A percentile compares a stretch with the other conserved stretches of the same genome.
These are phyloP conservation scores for Penicillium cinerascens DNA, from an alignment of 495 filamentous ascomycete species.

Conservation along the genomic window DNA sequence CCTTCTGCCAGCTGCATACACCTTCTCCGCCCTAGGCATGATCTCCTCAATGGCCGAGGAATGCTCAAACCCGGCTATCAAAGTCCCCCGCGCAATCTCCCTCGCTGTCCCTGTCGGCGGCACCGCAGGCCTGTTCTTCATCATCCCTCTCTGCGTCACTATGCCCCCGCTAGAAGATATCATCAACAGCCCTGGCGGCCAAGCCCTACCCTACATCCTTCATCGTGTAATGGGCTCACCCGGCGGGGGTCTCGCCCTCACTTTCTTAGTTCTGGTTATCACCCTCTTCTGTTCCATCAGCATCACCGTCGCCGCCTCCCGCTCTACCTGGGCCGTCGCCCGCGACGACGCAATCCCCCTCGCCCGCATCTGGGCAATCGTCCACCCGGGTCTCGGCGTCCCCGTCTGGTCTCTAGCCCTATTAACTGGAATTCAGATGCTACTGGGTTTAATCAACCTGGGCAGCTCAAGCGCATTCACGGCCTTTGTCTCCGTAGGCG, in stretches of 20 bases:
- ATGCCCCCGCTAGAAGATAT: constrained; percentile 44
- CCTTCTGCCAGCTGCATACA: constrained; percentile 49
- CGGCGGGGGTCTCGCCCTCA: constrained; percentile 45
- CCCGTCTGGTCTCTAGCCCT: constrained; percentile 38
- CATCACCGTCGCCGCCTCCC: constrained; percentile 57
- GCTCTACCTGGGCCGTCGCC: constrained; percentile 58
- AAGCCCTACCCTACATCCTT: constrained; percentile 49
- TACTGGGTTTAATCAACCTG: constrained; percentile 62
- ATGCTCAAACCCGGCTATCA: constrained; percentile 39
- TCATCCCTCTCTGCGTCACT: constrained; percentile 46
- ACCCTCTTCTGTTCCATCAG: constrained; percentile 60
- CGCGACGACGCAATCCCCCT: constrained; percentile 50
- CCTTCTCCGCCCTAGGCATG: constrained; percentile 51
- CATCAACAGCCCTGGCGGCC: constrained; percentile 33
- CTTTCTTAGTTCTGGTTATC: constrained; percentile 57
- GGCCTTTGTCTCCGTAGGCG: constrained; percentile 61
- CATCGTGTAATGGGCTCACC: constrained; percentile 44
- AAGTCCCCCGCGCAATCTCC: constrained; percentile 44
- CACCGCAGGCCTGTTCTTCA: constrained; percentile 44
- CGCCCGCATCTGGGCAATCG: constrained; percentile 30
- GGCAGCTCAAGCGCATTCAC: constrained; percentile 58
- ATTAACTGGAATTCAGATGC: constrained; percentile 39
- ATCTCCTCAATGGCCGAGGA: constrained; percentile 52
- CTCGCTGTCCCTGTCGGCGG: constrained; percentile 41
- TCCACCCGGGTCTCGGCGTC: constrained; percentile 27